Percentiles rank a stretch among this genome's conserved stretches.
Conservation (phyloP, 768 basidiomycete species). For the Rhizopogon rudus region DNA sequence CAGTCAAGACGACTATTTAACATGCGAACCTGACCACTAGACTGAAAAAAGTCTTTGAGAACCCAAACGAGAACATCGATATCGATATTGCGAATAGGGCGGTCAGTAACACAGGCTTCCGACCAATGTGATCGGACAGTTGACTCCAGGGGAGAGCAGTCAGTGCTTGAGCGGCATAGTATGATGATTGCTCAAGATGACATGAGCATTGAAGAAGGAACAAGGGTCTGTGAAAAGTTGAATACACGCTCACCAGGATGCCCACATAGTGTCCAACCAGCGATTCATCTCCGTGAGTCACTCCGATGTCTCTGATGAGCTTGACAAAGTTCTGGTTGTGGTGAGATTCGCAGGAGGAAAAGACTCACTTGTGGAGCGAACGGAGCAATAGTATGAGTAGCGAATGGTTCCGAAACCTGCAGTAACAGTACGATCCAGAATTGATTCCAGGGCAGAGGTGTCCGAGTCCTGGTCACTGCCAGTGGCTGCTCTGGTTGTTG, state of each 20-base stretch:
- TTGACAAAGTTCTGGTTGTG: not conserved
- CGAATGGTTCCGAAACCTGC: conserved; percentile 70
- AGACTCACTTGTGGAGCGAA: conserved; percentile 55
- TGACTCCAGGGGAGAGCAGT: conserved; percentile 58
- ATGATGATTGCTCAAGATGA: conserved; percentile 43
- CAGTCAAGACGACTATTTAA: not conserved
- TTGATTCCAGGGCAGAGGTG: conserved; percentile 64
- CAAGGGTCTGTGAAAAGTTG: not conserved
- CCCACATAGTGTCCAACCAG: conserved; percentile 44
- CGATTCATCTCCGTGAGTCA: conserved; percentile 40
- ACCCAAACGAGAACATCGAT: conserved; percentile 51
- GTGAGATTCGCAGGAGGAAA: not conserved
- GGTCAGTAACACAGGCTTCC: conserved; percentile 48
- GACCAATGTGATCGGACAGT: conserved; percentile 45
- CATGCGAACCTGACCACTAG: conserved; percentile 41
- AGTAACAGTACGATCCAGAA: conserved; percentile 62
- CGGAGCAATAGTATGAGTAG: conserved; percentile 67
- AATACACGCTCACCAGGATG: conserved; percentile 32
- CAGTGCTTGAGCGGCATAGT: conserved; percentile 47
- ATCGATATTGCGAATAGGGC: conserved; percentile 41
- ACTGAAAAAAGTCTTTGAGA: conserved; percentile 46
- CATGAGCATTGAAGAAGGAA: conserved; percentile 27
- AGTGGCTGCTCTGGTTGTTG: conserved; percentile 7
- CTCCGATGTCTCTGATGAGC: conserved; percentile 24
- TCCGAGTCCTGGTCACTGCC: conserved; percentile 24